Evolutionary conservation across 768 basidiomycete genomes (phyloP).

Genomic region (Dioszegia crocea): DNA sequence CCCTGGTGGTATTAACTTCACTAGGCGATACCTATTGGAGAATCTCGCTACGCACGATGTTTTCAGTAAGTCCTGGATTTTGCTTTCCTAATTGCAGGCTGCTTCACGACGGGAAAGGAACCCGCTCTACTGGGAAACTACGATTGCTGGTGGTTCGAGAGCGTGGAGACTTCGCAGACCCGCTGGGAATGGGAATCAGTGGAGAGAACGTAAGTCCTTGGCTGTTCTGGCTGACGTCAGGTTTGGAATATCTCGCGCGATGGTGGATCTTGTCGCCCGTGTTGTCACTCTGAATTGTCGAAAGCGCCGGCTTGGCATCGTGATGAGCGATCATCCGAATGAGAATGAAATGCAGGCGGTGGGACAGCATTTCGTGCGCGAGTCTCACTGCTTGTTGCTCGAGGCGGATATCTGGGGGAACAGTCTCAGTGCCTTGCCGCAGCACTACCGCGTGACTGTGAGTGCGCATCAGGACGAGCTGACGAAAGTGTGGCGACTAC

Average conservation of each 20-base stretch:
- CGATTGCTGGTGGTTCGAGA: slow-evolving; percentile 39
- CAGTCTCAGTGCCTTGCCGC: slow-evolving; percentile 20
- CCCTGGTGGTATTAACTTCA: slow-evolving; percentile 24
- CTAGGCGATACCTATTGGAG: slow-evolving; percentile 34
- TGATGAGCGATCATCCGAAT: slow-evolving; percentile 6
- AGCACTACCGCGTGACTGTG: slow-evolving; percentile 29
- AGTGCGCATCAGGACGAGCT: neutral
- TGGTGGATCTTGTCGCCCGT: slow-evolving; percentile 32
- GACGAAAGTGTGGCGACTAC: slow-evolving; percentile 21
- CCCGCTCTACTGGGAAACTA: slow-evolving; percentile 35
- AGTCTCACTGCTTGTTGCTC: slow-evolving; percentile 24
- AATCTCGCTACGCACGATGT: slow-evolving; percentile 37
- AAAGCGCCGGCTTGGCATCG: slow-evolving; percentile 28
- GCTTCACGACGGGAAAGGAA: slow-evolving; percentile 38
- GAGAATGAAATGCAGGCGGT: slow-evolving; percentile 25
- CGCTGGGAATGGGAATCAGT: slow-evolving; percentile 39
- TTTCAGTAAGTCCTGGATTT: slow-evolving; percentile 19
- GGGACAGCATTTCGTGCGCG: slow-evolving; percentile 20
- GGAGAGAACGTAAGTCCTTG: slow-evolving; percentile 14
- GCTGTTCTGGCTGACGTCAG: neutral
- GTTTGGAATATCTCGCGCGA: slow-evolving; percentile 27
- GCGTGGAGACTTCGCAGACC: slow-evolving; percentile 31
- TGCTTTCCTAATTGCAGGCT: slow-evolving; percentile 10
- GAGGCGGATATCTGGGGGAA: slow-evolving; percentile 41
- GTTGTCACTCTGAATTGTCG: slow-evolving; percentile 27